Evolutionary conservation across 345 rosid species (phyloP).

Genomic region (Gossypium herbaceum): DNA sequence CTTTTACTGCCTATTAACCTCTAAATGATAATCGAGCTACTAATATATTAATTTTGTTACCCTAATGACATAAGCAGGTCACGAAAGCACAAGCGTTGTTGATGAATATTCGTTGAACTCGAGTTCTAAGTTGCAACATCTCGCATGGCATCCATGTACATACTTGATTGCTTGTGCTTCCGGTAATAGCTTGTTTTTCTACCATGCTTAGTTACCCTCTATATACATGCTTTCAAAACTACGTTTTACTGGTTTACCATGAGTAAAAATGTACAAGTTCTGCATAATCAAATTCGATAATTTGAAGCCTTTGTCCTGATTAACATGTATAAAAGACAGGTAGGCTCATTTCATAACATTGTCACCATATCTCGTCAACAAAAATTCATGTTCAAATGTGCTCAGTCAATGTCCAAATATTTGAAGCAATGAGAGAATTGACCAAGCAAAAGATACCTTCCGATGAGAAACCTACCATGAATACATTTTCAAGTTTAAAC

Average conservation of each 20-base stretch:
- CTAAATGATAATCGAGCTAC: neutral
- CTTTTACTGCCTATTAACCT: neutral
- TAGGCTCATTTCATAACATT: too few species aligned
- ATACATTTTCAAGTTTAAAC: too few species aligned
- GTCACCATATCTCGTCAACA: too few species aligned
- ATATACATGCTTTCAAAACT: neutral
- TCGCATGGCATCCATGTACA: slow-evolving; percentile 58
- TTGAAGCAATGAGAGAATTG: too few species aligned
- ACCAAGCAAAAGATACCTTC: too few species aligned
- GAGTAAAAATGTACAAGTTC: too few species aligned
- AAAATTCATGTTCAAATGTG: too few species aligned
- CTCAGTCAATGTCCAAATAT: too few species aligned
- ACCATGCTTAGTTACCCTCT: slow-evolving; percentile 32
- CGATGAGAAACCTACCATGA: too few species aligned
- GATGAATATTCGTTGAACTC: slow-evolving; percentile 30
- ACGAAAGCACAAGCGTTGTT: slow-evolving; percentile 28
- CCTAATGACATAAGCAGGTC: slow-evolving; percentile 24
- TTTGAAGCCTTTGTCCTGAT: neutral
- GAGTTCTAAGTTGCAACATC: slow-evolving; percentile 47
- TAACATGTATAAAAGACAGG: neutral
- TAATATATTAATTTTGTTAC: neutral
- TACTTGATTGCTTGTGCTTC: slow-evolving; percentile 56
- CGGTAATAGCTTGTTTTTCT: slow-evolving; percentile 56
- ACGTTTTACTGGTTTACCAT: neutral
- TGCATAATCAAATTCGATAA: neutral